These are phyloP conservation scores for Pichia sp. DNA, from an alignment of 1,139 yeast genomes.

Conservation along the genomic window DNA sequence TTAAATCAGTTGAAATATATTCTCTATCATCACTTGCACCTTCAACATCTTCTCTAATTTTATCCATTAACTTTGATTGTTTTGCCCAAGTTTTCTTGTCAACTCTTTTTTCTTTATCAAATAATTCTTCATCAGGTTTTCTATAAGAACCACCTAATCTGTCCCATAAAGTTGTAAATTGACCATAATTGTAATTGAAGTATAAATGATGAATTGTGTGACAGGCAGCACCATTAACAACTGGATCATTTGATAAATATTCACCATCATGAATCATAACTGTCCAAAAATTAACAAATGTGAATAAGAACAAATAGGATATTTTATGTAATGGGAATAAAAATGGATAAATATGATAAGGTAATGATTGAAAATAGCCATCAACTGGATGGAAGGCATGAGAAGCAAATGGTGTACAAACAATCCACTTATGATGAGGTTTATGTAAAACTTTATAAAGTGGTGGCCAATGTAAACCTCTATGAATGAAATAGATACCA, in stretches of 20 bases:
- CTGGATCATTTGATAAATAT: constrained; percentile 86
- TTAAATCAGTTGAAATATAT: constrained; percentile 37
- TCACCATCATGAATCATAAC: constrained; percentile 98
- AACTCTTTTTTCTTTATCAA: constrained; percentile 55
- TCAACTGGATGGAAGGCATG: constrained; percentile 99
- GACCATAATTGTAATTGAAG: constrained; percentile 96
- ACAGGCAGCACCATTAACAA: constrained; percentile 96
- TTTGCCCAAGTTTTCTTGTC: constrained; percentile 61
- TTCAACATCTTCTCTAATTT: constrained; percentile 72
- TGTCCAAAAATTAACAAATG: constrained; percentile 95
- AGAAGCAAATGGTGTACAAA: constrained; percentile 96
- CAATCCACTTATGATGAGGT: constrained; percentile 99
- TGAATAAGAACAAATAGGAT: constrained; percentile 71
- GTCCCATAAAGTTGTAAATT: constrained; percentile 97
- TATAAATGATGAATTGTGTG: constrained; percentile 95
- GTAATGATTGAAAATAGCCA: constrained; percentile 87
- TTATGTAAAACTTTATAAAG: constrained; percentile 84
- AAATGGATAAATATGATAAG: constrained; percentile 88
- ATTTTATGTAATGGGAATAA: constrained; percentile 88
- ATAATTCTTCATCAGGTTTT: constrained; percentile 81
- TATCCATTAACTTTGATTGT: constrained; percentile 74
- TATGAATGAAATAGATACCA: constrained; percentile 84
- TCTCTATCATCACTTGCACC: constrained; percentile 59
- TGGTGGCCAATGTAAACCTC: constrained; percentile 86
- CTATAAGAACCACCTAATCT: constrained; percentile 91